phyloP scores from a whole-genome alignment of 2,329 filamentous ascomycete species.

The Ceratocystis diversiconidia region DNA sequence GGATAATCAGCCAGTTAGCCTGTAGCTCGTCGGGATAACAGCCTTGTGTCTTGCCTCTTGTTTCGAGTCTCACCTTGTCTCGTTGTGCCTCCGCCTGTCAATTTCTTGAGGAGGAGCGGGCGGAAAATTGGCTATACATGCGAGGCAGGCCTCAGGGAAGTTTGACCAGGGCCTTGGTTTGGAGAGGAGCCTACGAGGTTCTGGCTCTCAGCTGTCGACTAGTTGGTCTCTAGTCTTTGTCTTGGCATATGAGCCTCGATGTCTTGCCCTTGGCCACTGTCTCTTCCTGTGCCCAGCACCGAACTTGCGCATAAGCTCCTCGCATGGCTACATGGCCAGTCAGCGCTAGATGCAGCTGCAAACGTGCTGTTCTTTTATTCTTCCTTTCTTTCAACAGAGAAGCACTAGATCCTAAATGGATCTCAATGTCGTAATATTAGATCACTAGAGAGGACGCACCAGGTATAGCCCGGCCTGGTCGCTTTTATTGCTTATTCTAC shows the following conservation, averaged over 20 bases:
- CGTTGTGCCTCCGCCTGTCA: background rate
- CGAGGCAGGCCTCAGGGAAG: too few relatives aligned
- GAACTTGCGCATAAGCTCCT: background rate
- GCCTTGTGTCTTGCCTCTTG: background rate
- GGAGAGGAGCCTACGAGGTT: too few relatives aligned
- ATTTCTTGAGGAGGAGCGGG: background rate
- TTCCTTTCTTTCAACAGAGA: too few relatives aligned
- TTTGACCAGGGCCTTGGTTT: too few relatives aligned
- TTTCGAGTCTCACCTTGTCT: background rate
- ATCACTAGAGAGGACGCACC: background rate
- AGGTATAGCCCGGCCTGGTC: background rate
- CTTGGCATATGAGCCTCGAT: too few relatives aligned
- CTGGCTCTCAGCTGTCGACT: too few relatives aligned
- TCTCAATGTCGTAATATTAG: slow-evolving; percentile 5
- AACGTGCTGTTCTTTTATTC: background rate
- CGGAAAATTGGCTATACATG: background rate
- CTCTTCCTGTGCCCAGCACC: background rate
- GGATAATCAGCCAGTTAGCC: background rate
- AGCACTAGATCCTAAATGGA: background rate
- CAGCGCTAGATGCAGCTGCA: background rate
- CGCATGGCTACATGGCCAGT: background rate
- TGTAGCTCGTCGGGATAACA: background rate
- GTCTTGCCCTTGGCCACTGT: too few relatives aligned
- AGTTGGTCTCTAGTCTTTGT: too few relatives aligned
- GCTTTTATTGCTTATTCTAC: background rate